These are phyloP conservation scores for Solanum pennellii DNA, from an alignment of 257 asterid species.

Conservation along the genomic window DNA sequence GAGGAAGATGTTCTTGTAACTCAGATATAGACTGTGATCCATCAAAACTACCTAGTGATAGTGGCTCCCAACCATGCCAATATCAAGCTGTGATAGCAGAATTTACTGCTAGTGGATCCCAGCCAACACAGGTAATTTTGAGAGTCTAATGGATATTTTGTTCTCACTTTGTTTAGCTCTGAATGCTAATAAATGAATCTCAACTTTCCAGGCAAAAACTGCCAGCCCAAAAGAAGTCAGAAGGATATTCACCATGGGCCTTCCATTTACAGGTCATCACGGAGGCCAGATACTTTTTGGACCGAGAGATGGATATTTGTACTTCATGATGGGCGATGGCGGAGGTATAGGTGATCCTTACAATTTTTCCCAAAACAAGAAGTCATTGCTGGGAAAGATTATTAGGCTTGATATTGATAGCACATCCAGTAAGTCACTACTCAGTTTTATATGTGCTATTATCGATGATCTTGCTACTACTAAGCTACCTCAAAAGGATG, in stretches of 20 bases:
- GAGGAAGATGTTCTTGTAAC: constrained; percentile 82
- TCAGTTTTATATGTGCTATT: not conserved
- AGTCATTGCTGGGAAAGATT: constrained; percentile 86
- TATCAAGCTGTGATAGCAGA: constrained; percentile 70
- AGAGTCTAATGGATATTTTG: not conserved
- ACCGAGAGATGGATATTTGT: constrained; percentile 76
- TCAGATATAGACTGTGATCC: constrained; percentile 63
- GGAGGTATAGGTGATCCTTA: constrained; percentile 70
- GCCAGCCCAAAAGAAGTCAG: constrained; percentile 69
- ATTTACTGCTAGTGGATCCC: constrained; percentile 43
- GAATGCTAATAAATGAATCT: not conserved
- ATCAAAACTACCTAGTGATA: constrained; percentile 38
- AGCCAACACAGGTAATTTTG: constrained; percentile 40
- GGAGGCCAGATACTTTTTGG: constrained; percentile 94
- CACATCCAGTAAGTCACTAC: constrained; percentile 55
- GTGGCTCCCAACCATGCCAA: constrained; percentile 81
- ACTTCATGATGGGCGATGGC: constrained; percentile 98
- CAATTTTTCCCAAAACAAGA: constrained; percentile 84
- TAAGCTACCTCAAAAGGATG: not conserved
- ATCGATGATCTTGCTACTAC: not conserved
- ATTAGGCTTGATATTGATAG: constrained; percentile 76
- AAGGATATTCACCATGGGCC: constrained; percentile 89
- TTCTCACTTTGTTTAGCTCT: not conserved
- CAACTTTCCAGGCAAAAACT: constrained; percentile 37
- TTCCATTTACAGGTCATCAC: constrained; percentile 66